Conservation (phyloP, 2,329 filamentous ascomycete genomes). For the Pseudogymnoascus sp. region DNA sequence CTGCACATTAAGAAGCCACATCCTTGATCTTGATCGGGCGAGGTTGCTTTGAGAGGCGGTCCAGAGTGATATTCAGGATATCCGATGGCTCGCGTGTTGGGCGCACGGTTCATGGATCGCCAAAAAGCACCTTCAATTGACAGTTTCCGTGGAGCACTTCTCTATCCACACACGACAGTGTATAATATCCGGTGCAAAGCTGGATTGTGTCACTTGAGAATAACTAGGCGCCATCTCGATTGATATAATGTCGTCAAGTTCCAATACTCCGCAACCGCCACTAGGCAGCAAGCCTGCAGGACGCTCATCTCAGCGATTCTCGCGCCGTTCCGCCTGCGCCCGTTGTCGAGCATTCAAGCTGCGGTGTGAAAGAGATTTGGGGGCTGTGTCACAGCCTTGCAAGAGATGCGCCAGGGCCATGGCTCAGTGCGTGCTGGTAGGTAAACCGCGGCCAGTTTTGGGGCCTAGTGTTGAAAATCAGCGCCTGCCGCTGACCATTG, state of each 20-base stretch:
- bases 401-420: background rate
- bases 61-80: background rate
- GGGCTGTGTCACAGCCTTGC: background rate
- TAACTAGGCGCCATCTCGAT: background rate
- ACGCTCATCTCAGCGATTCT: background rate
- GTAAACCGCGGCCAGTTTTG: background rate
- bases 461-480: background rate
- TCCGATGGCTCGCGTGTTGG: background rate
- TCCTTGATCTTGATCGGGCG: conserved; percentile 1
- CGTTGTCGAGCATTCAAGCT: conserved; percentile 1
- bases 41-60: background rate
- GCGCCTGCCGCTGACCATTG: background rate
- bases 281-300: background rate
- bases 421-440: background rate
- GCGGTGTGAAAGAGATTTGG: background rate
- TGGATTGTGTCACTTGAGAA: background rate
- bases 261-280: background rate
- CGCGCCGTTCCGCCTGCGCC: background rate
- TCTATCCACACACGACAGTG: background rate
- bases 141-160: background rate
- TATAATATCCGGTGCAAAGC: background rate
- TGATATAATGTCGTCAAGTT: conserved; percentile 4
- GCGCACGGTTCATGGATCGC: conserved; percentile 2
- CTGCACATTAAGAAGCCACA: conserved; percentile 15
- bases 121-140: background rate